Evolutionary conservation across 139 green algal species (phyloP), one percentile per base, ranked within the genome.

Genomic region (Yamagishiella unicocca): DNA sequence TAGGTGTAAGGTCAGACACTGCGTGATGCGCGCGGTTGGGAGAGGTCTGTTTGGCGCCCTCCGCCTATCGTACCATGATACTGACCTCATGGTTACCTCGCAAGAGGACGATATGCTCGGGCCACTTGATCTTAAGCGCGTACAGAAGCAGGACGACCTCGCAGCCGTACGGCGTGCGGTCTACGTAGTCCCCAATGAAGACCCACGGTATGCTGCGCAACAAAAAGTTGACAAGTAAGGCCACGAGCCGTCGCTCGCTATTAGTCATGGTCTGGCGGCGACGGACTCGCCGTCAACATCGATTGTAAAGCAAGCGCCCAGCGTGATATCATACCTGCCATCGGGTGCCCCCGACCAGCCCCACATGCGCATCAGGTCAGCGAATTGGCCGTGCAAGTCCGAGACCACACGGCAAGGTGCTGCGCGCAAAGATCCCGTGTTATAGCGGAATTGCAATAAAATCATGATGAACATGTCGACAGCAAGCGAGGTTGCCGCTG

Each of bases 101-200:
- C 58, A 84, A 29, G 27, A 84, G 55, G 38, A 84, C 8, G 29
- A 84, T 84, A 25, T 61, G 42, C 21, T 70, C 37, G 0, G 78
- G 78, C 78, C 55, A 74, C 58, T 74, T 42, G 38, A 84, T 62
- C 78, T 84, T 84, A 29, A 84, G 55, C 4, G 78, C 61, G 29
- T 62, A 73, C 38, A 84, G 58, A 24, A 74, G 37, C 27, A 73
- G 58, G 33, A 84, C 7, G 31, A 84, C 58, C 58, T 84, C 58
- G 33, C 24, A 35, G 37, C 77, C 27, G 37, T 55, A 73, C 19
- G 31, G 25, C 1, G 38, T 62, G 38, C 78, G 78, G 78, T 84
- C 78, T 38, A 73, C 55, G 29, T 74, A 84, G 40, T 84, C 78
- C 12, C 78, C 78, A 29, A 84, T 25, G 78, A 84, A 84, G 7